Percentiles rank a stretch among this genome's conserved stretches.
Conservation (phyloP, 2,329 filamentous ascomycete genomes). For the Zymoseptoria tritici region DNA sequence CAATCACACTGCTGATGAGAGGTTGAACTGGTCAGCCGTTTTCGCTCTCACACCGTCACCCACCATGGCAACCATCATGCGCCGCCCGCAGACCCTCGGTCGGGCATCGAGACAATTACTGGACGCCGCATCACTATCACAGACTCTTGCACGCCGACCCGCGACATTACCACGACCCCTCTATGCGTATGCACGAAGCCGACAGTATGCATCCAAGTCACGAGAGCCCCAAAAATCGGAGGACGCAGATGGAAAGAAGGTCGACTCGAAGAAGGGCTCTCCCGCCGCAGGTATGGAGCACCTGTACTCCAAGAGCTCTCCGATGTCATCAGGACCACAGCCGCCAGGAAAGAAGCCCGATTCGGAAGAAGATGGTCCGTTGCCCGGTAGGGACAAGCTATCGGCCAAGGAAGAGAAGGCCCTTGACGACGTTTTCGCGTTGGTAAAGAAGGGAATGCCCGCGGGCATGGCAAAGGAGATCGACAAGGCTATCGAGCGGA, state of each 20-base stretch:
- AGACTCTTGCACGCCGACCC: slow-evolving; percentile 29
- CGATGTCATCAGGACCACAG: slow-evolving; percentile 29
- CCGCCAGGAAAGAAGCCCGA: slow-evolving; percentile 30
- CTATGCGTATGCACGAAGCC: slow-evolving; percentile 37
- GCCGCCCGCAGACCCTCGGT: slow-evolving; percentile 28
- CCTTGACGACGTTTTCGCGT: slow-evolving; percentile 50
- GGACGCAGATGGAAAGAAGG: slow-evolving; percentile 25
- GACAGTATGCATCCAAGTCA: slow-evolving; percentile 39
- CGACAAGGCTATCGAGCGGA: slow-evolving; percentile 51
- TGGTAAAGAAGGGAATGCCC: slow-evolving; percentile 53
- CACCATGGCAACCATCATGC: slow-evolving; percentile 30
- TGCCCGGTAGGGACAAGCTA: slow-evolving; percentile 39
- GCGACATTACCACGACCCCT: slow-evolving; percentile 36
- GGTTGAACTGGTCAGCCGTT: not conserved
- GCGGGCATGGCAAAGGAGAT: slow-evolving; percentile 54
- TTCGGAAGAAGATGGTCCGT: slow-evolving; percentile 31
- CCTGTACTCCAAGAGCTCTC: slow-evolving; percentile 37
- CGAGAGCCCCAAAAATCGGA: slow-evolving; percentile 39
- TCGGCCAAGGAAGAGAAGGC: slow-evolving; percentile 50
- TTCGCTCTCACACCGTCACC: not conserved
- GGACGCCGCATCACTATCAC: slow-evolving; percentile 28
- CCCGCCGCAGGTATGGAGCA: slow-evolving; percentile 38
- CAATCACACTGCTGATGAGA: not conserved
- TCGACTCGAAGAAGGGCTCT: slow-evolving; percentile 22
- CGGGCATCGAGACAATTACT: slow-evolving; percentile 29